Evolutionary conservation across 306 rosid genomes (phyloP).

Genomic region (Cicer arietinum): DNA sequence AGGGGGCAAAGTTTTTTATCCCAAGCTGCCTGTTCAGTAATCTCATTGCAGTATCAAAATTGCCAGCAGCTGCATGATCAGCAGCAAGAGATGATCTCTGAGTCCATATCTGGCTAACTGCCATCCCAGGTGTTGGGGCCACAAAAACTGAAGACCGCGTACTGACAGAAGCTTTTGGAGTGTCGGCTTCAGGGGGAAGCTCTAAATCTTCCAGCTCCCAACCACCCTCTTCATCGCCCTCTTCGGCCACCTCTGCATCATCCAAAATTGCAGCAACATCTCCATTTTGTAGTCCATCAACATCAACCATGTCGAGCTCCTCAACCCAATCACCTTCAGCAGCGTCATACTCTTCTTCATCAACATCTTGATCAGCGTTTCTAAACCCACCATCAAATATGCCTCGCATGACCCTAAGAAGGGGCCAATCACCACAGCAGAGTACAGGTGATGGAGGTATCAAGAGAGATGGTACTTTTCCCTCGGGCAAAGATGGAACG

Average conservation of each 20-base stretch:
- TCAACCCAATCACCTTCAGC: slow-evolving; percentile 81
- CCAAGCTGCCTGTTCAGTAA: slow-evolving; percentile 91
- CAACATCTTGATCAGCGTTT: slow-evolving; percentile 52
- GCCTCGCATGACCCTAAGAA: slow-evolving; percentile 82
- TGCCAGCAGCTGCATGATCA: slow-evolving; percentile 95
- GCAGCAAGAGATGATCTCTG: slow-evolving; percentile 95
- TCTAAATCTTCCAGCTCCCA: slow-evolving; percentile 95
- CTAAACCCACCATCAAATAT: slow-evolving; percentile 86
- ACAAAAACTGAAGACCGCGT: slow-evolving; percentile 67
- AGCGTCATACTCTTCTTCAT: slow-evolving; percentile 73
- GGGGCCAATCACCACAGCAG: slow-evolving; percentile 94
- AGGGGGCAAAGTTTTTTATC: slow-evolving; percentile 75
- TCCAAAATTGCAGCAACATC: slow-evolving; percentile 64
- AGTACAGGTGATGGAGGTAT: slow-evolving; percentile 76
- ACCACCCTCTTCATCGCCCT: slow-evolving; percentile 80
- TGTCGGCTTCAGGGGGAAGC: slow-evolving; percentile 82
- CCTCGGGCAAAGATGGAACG: slow-evolving; percentile 75
- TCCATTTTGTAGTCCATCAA: slow-evolving; percentile 71
- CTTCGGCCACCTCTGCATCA: slow-evolving; percentile 71
- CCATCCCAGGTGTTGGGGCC: slow-evolving; percentile 92
- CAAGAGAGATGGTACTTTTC: slow-evolving; percentile 75
- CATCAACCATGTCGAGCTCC: slow-evolving; percentile 80
- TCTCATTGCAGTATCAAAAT: slow-evolving; percentile 93
- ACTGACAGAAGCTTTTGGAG: slow-evolving; percentile 69
- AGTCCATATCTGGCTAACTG: slow-evolving; percentile 88